Conservation (phyloP, 257 asterid genomes). For the Solanum chiquidenum region DNA sequence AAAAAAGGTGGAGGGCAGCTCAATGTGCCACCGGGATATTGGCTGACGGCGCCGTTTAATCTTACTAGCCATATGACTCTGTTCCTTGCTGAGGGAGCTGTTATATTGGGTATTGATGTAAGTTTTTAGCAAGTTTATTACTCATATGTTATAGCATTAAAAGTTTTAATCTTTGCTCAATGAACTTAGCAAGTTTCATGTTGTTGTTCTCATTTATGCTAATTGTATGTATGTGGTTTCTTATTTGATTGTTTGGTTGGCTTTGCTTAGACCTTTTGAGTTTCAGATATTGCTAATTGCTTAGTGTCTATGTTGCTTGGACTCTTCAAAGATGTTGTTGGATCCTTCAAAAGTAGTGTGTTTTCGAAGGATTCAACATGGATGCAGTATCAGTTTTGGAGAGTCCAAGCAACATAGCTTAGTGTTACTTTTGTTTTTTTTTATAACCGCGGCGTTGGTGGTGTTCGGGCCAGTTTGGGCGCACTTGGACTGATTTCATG, state of each 20-base stretch:
- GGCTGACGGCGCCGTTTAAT: constrained; percentile 48
- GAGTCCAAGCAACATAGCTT: background rate
- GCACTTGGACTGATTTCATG: background rate
- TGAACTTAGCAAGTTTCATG: background rate
- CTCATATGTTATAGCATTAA: background rate
- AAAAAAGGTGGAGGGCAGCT: constrained; percentile 47
- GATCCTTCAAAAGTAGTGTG: background rate
- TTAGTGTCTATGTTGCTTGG: background rate
- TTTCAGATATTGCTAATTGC: background rate
- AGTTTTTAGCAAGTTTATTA: background rate
- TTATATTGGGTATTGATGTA: constrained; percentile 35
- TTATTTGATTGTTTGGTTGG: background rate
- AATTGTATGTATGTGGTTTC: background rate
- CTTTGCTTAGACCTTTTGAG: background rate
- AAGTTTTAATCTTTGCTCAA: background rate
- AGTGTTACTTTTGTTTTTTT: background rate
- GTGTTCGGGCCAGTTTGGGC: background rate
- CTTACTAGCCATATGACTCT: constrained; percentile 42
- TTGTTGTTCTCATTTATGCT: background rate
- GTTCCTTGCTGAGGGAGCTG: constrained; percentile 47
- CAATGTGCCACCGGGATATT: constrained; percentile 37
- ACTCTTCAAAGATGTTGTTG: background rate
- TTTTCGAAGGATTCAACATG: background rate
- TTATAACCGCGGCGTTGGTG: background rate
- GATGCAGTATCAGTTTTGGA: background rate